Conservation (phyloP, 2,329 filamentous ascomycete genomes). For the Botryotinia narcissicola region DNA sequence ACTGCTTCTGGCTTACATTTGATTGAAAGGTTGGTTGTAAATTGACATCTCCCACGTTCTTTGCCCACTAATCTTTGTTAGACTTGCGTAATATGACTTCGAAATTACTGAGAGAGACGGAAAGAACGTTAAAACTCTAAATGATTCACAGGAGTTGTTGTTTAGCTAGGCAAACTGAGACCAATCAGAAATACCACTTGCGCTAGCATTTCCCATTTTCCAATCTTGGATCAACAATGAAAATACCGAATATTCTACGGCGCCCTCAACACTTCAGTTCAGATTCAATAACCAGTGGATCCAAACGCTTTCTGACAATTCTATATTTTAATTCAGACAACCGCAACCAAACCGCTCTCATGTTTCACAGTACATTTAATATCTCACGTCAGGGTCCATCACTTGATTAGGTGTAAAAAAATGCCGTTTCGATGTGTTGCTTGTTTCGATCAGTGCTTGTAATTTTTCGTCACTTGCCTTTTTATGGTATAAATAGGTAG, state of each 20-base stretch:
- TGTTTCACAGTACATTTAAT: not conserved
- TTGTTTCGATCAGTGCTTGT: not conserved
- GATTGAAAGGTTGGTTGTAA: conserved; percentile 72
- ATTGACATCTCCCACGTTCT: not conserved
- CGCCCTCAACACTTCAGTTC: not conserved
- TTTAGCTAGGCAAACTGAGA: not conserved
- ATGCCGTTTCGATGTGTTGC: not conserved
- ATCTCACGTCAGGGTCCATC: not conserved
- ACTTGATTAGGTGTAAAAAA: not conserved
- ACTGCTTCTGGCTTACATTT: conserved; percentile 93
- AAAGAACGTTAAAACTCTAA: not conserved
- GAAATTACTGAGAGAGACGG: not conserved
- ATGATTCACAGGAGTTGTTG: not conserved
- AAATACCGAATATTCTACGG: not conserved
- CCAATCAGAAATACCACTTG: not conserved
- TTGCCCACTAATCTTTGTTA: conserved; percentile 3
- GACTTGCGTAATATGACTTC: conserved; percentile 16
- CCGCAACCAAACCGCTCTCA: not conserved
- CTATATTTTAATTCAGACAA: not conserved
- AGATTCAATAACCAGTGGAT: not conserved
- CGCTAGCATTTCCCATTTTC: not conserved
- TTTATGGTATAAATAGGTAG: not conserved
- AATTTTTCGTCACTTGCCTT: not conserved
- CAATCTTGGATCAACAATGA: not conserved
- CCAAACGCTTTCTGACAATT: not conserved